Evolutionary conservation across 805 yeast genomes (phyloP), one percentile per base, ranked within the genome.

Genomic region (Candida nitratophila): DNA sequence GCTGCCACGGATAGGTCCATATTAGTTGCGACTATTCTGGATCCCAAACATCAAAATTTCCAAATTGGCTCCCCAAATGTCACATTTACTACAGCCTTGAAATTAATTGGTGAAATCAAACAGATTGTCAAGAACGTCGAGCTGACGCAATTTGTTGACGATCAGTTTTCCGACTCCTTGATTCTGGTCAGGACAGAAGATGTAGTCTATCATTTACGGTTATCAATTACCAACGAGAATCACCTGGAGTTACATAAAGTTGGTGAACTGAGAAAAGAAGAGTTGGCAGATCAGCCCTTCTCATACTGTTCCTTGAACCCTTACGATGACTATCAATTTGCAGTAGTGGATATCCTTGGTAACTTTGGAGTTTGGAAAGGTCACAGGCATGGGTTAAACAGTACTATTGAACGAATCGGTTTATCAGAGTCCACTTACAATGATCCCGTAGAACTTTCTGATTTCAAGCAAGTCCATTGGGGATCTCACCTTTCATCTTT

Each of bases 381-480:
- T 16, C 16, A 41, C 11, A 38, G n/a, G n/a, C n/a, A n/a, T n/a
- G n/a, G n/a, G n/a, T n/a, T n/a, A 46, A 43, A 16, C 8, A 39
- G 17, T 37, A 39, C 12, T 30, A 20, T 22, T 10, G 9, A 35
- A 17, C 35, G 44, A 16, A 10, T 47, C 1, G 35, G 42, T 10
- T 39, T 49, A n/a, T 37, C 43, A 9, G 39, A 24, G 33, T 37
- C 39, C 5, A 50, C 66, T 8, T 57, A 69, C 11, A 56, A 64
- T 41, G 77, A 77, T 47, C 67, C 73, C 0, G 63, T 62, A 2
- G 86, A 79, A 43, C 50, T 80, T 1, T 81, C 87, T 0, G 65
- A 66, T 29, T 80, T 82, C 71, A 79, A 74, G 47, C 66, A 66
- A 45, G 59, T 79, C 0, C 47, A 56, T 3, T 79, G 84, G 82